Base-by-base conservation (phyloP, 2,329 filamentous ascomycete genomes). In the Paecilomyces niveus region DNA sequence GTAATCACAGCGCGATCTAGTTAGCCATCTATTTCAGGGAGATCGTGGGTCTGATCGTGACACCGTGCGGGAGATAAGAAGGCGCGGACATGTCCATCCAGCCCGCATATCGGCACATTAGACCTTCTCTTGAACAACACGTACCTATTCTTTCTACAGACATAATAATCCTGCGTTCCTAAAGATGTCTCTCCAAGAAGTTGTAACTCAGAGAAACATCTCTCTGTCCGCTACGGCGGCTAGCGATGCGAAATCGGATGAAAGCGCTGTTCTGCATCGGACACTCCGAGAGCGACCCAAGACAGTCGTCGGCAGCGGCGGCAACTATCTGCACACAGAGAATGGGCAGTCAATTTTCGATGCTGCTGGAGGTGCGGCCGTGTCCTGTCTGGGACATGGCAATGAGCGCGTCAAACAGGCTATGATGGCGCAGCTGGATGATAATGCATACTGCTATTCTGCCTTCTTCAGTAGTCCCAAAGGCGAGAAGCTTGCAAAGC, bases 331-430 rank as follows among this genome's bases (percentile, higher is more conserved):
- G 3, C 65, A 73, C 26, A 73, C 83, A 1, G 72, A 72, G 54
- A 74, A 77, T 63, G 85, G 85, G 2, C 76, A 80, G 33, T 73
- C 73, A 31, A 81, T 92, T 50, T 79, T 91, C 10, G 89, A 93
- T 69, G 86, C 84, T 1, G 88, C 85, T 51, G 83, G 85, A 33
- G 89, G 89, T 10, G 86, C 89, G 2, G 87, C 86, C 24, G 88
- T 91, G 1, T 79, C 85, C n/a, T 86, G 84, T 67, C 76, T 93
- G 6, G 89, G 89, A 3, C 85, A 90, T 65, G 84, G 83, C 32
- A 81, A 86, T 54, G 64, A 76, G 32, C 79, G 85, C 35, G 83
- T 92, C 4, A 77, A 80, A 21, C 74, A 80, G 2, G 88, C 86
- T 1, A 80, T 89, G 31, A 69, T 75, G 3, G 65, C 77, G 15